Evolutionary conservation across 1,284 basidiomycete genomes (phyloP).

Genomic region (Cystobasidiaceae sp.): DNA sequence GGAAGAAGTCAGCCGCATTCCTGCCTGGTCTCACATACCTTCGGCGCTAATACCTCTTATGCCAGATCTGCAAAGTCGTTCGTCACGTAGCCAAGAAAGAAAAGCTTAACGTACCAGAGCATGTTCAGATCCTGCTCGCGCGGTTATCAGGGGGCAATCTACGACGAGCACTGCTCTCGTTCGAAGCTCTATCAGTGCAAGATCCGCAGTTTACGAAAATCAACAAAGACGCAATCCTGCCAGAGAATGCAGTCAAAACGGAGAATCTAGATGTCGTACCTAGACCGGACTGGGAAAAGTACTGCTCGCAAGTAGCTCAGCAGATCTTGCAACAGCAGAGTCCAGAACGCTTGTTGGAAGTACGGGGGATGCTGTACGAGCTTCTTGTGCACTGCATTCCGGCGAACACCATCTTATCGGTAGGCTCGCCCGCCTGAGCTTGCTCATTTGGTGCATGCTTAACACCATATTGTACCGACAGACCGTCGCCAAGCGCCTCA

Average conservation of each 20-base stretch:
- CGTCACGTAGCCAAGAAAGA: slow-evolving; percentile 76
- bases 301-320: slow-evolving; percentile 89
- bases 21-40: too few species aligned
- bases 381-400: slow-evolving; percentile 96
- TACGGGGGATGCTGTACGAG: slow-evolving; percentile 90
- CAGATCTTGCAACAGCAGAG: slow-evolving; percentile 86
- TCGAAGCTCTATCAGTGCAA: slow-evolving; percentile 96
- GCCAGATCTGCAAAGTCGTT: slow-evolving; percentile 74
- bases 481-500: slow-evolving; percentile 81
- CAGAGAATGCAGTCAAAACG: slow-evolving; percentile 10
- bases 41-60: not conserved
- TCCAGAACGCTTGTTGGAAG: slow-evolving; percentile 85
- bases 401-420: slow-evolving; percentile 84
- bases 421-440: slow-evolving; percentile 49
- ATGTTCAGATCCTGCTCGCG: slow-evolving; percentile 68
- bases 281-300: slow-evolving; percentile 99
- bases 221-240: slow-evolving; percentile 13
- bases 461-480: slow-evolving; percentile 44
- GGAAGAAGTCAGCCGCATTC: slow-evolving; percentile 60
- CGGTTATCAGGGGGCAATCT: slow-evolving; percentile 82
- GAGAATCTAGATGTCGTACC: slow-evolving; percentile 63
- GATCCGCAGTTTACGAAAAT: slow-evolving; percentile 38
- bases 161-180: slow-evolving; percentile 86
- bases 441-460: not conserved
- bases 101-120: slow-evolving; percentile 70